A percentile compares a stretch with the other conserved stretches of the same genome.
Conservation (phyloP, 805 yeast genomes). For the Suhomyces pyralidae region DNA sequence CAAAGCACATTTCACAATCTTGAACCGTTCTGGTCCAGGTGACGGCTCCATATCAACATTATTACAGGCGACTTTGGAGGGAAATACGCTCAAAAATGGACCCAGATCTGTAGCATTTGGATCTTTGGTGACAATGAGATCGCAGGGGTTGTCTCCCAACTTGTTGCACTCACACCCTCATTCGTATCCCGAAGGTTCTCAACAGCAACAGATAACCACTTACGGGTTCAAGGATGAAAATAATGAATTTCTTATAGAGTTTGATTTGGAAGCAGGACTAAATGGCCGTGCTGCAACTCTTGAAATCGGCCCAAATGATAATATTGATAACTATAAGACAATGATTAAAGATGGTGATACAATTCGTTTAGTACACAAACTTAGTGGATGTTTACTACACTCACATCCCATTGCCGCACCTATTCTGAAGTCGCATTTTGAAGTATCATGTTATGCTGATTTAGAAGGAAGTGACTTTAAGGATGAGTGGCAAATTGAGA, state of each 20-base stretch:
- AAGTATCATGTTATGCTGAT: constrained; percentile 86
- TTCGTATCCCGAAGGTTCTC: constrained; percentile 84
- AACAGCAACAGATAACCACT: constrained; percentile 92
- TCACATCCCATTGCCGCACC: constrained; percentile 81
- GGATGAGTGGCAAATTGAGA: constrained; percentile 89
- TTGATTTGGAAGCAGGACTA: constrained; percentile 47
- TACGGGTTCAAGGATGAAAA: constrained; percentile 95
- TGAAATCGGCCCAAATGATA: constrained; percentile 16
- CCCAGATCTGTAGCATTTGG: constrained; percentile 66
- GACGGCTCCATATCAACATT: constrained; percentile 88
- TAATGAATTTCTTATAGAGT: constrained; percentile 88
- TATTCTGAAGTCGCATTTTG: constrained; percentile 61
- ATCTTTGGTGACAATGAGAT: constrained; percentile 61
- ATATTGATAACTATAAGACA: constrained; percentile 13
- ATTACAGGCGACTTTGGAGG: constrained; percentile 81
- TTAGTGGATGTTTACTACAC: constrained; percentile 74
- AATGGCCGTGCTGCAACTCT: constrained; percentile 30
- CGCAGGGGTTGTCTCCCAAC: constrained; percentile 70
- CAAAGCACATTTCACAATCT: constrained; percentile 73
- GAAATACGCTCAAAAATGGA: constrained; percentile 60
- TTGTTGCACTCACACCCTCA: constrained; percentile 87
- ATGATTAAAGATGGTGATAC: constrained; percentile 58
- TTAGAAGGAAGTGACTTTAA: constrained; percentile 67
- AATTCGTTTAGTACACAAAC: constrained; percentile 68
- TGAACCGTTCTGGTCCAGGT: constrained; percentile 85